A percentile compares a stretch with the other conserved stretches of the same genome.
These are phyloP conservation scores for Sphenostylis stenocarpa DNA, from an alignment of 306 rosid species.

Conservation along the genomic window DNA sequence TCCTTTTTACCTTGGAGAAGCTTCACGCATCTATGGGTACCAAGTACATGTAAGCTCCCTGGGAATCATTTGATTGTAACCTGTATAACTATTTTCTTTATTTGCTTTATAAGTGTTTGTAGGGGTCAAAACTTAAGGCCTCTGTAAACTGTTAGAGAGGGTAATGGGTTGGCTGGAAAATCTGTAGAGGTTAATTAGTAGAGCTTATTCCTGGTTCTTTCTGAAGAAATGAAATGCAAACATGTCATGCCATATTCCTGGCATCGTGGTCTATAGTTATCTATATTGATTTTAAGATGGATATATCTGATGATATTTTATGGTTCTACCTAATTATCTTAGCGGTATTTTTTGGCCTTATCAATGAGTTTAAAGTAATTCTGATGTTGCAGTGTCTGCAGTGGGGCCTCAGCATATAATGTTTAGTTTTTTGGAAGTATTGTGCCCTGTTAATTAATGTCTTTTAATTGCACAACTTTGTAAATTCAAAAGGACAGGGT, in stretches of 20 bases:
- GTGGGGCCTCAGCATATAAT: not conserved
- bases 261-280: constrained; percentile 1
- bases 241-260: not conserved
- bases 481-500: not conserved
- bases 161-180: constrained; percentile 2
- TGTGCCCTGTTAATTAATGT: not conserved
- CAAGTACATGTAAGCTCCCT: constrained; percentile 73
- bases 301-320: not conserved
- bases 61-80: not conserved
- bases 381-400: constrained; percentile 5
- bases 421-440: not conserved
- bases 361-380: not conserved
- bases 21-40: constrained; percentile 75
- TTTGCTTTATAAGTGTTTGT: not conserved
- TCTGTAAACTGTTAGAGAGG: not conserved
- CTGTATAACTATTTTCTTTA: not conserved
- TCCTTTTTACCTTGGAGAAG: constrained; percentile 66
- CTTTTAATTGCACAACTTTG: not conserved
- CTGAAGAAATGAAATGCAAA: constrained; percentile 6
- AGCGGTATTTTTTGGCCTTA: not conserved
- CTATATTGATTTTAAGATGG: constrained; percentile 6
- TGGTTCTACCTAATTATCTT: not conserved
- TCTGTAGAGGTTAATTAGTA: not conserved
- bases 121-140: not conserved
- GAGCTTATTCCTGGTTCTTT: not conserved